Conservation (phyloP, 1,284 basidiomycete species). For the Earliella scabrosa region DNA sequence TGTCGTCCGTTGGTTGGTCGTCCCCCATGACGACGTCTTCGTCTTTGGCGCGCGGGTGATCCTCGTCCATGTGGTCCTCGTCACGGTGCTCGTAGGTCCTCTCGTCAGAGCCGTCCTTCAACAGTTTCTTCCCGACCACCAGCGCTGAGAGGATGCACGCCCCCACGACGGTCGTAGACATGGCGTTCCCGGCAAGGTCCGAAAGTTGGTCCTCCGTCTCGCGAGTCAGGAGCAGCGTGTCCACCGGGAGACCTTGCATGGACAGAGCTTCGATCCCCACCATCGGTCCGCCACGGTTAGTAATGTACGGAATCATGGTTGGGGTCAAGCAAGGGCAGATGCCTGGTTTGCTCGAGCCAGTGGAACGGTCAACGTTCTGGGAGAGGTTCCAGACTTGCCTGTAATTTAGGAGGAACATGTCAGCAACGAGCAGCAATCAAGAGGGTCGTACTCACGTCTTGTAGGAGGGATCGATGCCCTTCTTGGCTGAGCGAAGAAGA, state of each 20-base stretch:
- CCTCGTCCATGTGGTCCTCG: constrained; percentile 41
- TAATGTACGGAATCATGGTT: constrained; percentile 96
- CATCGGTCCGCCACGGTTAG: constrained; percentile 96
- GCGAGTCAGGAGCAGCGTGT: constrained; percentile 89
- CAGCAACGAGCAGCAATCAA: neutral
- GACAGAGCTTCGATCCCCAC: constrained; percentile 92
- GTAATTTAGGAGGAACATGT: neutral
- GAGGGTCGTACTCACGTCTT: constrained; percentile 63
- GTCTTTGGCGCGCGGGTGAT: constrained; percentile 32
- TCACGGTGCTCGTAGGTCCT: constrained; percentile 66
- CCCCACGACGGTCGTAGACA: constrained; percentile 96
- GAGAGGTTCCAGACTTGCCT: constrained; percentile 96
- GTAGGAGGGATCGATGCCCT: constrained; percentile 83
- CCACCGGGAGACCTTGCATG: constrained; percentile 92
- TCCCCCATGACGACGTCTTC: constrained; percentile 29
- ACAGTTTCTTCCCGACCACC: constrained; percentile 64
- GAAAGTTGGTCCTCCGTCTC: constrained; percentile 94
- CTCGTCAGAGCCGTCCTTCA: constrained; percentile 66
- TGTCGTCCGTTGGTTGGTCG: constrained; percentile 43
- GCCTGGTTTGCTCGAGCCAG: constrained; percentile 79
- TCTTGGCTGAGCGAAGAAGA: constrained; percentile 79
- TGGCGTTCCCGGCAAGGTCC: constrained; percentile 95
- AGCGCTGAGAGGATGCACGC: constrained; percentile 88
- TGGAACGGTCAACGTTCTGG: constrained; percentile 93
- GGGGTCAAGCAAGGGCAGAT: constrained; percentile 94